phyloP scores from a whole-genome alignment of 768 basidiomycete genomes.

The Boletus barrowsii region DNA sequence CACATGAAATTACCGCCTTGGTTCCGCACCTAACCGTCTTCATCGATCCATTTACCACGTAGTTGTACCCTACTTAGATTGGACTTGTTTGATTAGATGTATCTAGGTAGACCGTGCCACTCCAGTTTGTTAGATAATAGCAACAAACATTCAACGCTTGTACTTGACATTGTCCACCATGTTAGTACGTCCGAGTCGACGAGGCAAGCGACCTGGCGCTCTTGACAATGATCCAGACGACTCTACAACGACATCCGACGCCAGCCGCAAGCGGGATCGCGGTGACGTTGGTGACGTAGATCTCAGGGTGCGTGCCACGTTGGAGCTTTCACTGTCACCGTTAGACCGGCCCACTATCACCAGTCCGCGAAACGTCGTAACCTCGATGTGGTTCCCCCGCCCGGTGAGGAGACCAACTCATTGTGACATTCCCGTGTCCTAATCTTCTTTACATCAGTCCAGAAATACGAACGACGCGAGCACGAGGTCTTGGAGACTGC shows the following conservation, averaged over 20 bases:
- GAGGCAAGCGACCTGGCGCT: constrained; percentile 46
- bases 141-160: too few species aligned
- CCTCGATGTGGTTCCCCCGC: constrained; percentile 14
- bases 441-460: constrained; percentile 27
- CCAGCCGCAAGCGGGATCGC: constrained; percentile 27
- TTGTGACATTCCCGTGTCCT: background rate
- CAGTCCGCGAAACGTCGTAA: constrained; percentile 30
- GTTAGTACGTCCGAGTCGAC: constrained; percentile 15
- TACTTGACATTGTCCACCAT: background rate
- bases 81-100: constrained; percentile 16
- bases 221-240: constrained; percentile 43
- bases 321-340: background rate
- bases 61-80: constrained; percentile 14
- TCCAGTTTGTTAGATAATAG: background rate
- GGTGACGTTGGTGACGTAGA: constrained; percentile 7
- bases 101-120: constrained; percentile 2
- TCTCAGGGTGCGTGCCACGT: constrained; percentile 14
- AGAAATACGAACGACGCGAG: constrained; percentile 35
- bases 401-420: constrained; percentile 10
- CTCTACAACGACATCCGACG: constrained; percentile 25
- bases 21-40: background rate
- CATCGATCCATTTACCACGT: background rate
- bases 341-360: background rate
- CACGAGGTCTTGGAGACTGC: constrained; percentile 37
- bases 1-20: constrained; percentile 4